phyloP scores from a whole-genome alignment of 2,329 filamentous ascomycete species.

The Phialemonium atrogriseum region DNA sequence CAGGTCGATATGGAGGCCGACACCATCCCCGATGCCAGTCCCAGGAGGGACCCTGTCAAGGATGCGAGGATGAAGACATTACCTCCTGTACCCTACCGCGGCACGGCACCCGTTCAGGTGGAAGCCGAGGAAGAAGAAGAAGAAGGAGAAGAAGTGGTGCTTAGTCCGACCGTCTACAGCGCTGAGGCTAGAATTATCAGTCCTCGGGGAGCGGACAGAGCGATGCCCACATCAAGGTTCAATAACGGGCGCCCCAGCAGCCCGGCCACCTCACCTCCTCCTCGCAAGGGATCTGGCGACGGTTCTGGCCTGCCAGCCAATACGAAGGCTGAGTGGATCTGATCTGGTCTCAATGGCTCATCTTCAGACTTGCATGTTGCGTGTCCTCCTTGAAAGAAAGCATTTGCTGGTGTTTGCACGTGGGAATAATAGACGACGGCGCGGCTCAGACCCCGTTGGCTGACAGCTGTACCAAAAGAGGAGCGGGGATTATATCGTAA shows the following conservation, averaged over 20 bases:
- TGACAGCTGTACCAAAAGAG: conserved; percentile 9
- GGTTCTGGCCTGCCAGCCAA: conserved; percentile 7
- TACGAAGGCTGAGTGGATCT: conserved; percentile 23
- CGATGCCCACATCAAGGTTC: conserved; percentile 16
- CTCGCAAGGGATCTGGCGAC: conserved; percentile 9
- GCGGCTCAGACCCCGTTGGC: not conserved
- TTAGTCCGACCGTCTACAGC: conserved; percentile 46
- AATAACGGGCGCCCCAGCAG: conserved; percentile 3
- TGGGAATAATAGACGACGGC: conserved; percentile 7
- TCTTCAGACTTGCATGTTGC: conserved; percentile 3
- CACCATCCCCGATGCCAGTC: conserved; percentile 6
- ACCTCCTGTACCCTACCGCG: conserved; percentile 26
- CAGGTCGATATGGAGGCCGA: conserved; percentile 1
- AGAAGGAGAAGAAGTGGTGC: conserved; percentile 23
- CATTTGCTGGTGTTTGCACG: conserved; percentile 12
- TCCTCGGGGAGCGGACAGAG: conserved; percentile 34
- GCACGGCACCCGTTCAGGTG: not conserved
- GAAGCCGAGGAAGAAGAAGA: conserved; percentile 12
- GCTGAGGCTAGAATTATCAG: conserved; percentile 30
- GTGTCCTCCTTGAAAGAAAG: conserved; percentile 7
- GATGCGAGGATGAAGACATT: conserved; percentile 27
- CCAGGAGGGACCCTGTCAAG: conserved; percentile 18
- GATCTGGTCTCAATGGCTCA: conserved; percentile 3
- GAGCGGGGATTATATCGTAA: too few relatives aligned
- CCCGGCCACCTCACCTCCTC: conserved; percentile 8